These are phyloP conservation scores for Bipolaris zeicola DNA, from an alignment of 2,329 filamentous ascomycete species.

Conservation along the genomic window DNA sequence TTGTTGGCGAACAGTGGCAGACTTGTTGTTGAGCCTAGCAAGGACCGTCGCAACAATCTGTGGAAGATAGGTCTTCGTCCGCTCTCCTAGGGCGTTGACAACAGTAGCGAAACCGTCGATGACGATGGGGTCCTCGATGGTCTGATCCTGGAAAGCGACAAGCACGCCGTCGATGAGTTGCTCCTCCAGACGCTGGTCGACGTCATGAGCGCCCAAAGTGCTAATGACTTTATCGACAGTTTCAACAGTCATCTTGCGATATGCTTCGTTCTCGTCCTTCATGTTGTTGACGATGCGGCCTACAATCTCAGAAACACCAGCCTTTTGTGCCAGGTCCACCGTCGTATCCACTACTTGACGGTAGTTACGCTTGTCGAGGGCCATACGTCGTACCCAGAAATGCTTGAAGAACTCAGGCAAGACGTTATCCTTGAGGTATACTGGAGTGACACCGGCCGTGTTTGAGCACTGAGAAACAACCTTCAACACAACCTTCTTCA, in stretches of 20 bases:
- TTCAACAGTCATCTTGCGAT: conserved; percentile 99
- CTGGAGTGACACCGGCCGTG: conserved; percentile 92
- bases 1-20: conserved; percentile 93
- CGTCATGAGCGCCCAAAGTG: conserved; percentile 89
- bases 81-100: conserved; percentile 89
- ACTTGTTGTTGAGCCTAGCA: conserved; percentile 97
- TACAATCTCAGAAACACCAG: conserved; percentile 94
- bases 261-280: conserved; percentile 97
- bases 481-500: conserved; percentile 99
- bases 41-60: conserved; percentile 97
- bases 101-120: conserved; percentile 98
- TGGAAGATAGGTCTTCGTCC: conserved; percentile 94
- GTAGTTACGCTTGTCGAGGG: conserved; percentile 96
- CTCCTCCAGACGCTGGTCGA: conserved; percentile 90
- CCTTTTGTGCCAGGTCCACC: conserved; percentile 94
- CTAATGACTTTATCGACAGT: conserved; percentile 97
- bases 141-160: conserved; percentile 97
- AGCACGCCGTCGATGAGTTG: conserved; percentile 93
- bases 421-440: conserved; percentile 93
- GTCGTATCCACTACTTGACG: conserved; percentile 97
- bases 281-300: conserved; percentile 92
- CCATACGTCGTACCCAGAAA: conserved; percentile 98
- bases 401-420: conserved; percentile 97
- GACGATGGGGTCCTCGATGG: conserved; percentile 92
- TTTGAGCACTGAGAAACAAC: conserved; percentile 95